These are phyloP conservation scores for Penicillium pulvis DNA, from an alignment of 495 filamentous ascomycete genomes.

Conservation along the genomic window DNA sequence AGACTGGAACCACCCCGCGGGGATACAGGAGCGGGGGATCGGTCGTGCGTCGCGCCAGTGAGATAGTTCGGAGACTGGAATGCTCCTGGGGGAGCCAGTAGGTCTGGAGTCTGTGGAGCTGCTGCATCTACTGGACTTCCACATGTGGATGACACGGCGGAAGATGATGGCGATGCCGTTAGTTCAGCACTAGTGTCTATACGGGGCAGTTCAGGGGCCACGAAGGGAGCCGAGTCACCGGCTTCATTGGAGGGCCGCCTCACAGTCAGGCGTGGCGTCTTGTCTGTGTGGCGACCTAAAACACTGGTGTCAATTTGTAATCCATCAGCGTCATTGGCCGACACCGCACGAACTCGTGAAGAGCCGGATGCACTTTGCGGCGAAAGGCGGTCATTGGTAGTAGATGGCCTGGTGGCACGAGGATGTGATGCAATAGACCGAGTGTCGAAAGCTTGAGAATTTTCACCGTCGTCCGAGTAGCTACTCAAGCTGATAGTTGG, in stretches of 20 bases:
- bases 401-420: conserved; percentile 27
- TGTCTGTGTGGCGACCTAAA: conserved; percentile 20
- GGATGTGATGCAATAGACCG: conserved; percentile 52
- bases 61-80: conserved; percentile 43
- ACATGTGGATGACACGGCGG: conserved; percentile 27
- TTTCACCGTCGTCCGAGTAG: conserved; percentile 68
- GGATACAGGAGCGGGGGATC: conserved; percentile 36
- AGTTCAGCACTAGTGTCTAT: conserved; percentile 23
- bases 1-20: conserved; percentile 27
- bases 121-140: conserved; percentile 19
- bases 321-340: conserved; percentile 61
- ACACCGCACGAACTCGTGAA: conserved; percentile 60
- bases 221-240: not conserved
- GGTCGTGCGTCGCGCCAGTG: conserved; percentile 19
- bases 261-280: conserved; percentile 32
- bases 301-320: conserved; percentile 44
- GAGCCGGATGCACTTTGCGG: conserved; percentile 32
- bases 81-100: conserved; percentile 39
- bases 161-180: conserved; percentile 44
- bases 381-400: conserved; percentile 32
- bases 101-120: conserved; percentile 29
- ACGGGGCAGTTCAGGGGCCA: conserved; percentile 19
- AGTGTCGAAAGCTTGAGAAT: conserved; percentile 49
- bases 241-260: conserved; percentile 37
- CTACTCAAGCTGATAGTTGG: conserved; percentile 67